Evolutionary conservation across 768 basidiomycete genomes (phyloP), one percentile per base, ranked within the genome.

Genomic region (Tricholoma sp.): DNA sequence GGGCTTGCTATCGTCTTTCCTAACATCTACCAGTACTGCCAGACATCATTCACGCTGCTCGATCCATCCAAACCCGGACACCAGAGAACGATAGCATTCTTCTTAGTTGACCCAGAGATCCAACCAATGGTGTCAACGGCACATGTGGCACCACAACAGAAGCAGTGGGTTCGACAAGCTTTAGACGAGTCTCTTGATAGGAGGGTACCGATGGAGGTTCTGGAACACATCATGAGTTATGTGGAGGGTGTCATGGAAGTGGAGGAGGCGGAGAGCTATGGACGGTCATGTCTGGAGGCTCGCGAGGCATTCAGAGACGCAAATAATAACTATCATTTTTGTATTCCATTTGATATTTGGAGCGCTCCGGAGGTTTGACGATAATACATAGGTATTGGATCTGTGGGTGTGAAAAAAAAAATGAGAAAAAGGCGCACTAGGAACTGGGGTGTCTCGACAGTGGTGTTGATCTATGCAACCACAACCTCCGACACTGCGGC

Each of bases 11-110:
- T 83, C 37, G 74, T 74, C 37, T 83, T 80, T 58, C 83, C 83
- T 13, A 84, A 84, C 63, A 76, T 82, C 41, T 83, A 81, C 65
- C 83, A 84, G 61, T 71, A 80, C 54, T 64, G 65, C 8, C 69
- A 75, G 33, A 69, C 75, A 0, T 60, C 73, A 1, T 75, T 80
- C 52, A 52, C 64, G 9, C 73, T 82, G 10, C 57, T 59, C 5
- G 77, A 84, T 64, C 64, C 70, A 0, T 61, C 68, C 6, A 72
- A 70, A 53, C 69, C 71, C 9, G 83, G 82, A 1, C 72, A 73
- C 45, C 66, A 78, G 29, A 78, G 68, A 11, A 64, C 79, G 9
- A 57, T 83, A 17, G 68, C 68, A 29, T 74, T 83, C 58, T 76
- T 72, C 63, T 74, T 85, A n/a, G 72, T 80, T 4, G 78, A 80